Evolutionary conservation across 345 rosid species (phyloP).

Genomic region (Murraya paniculata): DNA sequence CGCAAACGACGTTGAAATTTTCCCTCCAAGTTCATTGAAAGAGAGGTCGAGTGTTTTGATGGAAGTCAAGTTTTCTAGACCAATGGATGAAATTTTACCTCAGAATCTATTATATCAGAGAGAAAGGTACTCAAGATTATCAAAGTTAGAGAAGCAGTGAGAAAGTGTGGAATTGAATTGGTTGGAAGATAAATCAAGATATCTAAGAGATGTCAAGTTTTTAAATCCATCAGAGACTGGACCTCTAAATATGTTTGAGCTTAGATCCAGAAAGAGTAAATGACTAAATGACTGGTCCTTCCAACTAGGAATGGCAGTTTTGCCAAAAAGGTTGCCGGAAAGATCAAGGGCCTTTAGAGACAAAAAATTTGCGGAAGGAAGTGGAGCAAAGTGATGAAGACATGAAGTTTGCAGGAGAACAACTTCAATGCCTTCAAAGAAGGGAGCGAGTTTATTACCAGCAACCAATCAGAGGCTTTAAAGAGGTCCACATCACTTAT

Average conservation of each 20-base stretch:
- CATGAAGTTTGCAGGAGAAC: not conserved
- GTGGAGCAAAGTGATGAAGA: not conserved
- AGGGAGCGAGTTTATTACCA: slow-evolving; percentile 14
- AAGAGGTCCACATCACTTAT: not conserved
- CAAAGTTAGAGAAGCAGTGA: slow-evolving; percentile 12
- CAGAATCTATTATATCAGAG: not conserved
- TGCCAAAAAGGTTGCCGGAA: not conserved
- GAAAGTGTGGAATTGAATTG: slow-evolving; percentile 22
- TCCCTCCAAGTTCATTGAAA: not conserved
- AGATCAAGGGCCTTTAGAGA: slow-evolving; percentile 29
- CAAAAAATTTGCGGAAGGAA: slow-evolving; percentile 5
- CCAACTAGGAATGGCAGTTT: no score
- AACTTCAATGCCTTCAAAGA: slow-evolving; percentile 12
- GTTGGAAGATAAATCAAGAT: slow-evolving; percentile 12
- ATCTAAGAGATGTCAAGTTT: slow-evolving; percentile 9
- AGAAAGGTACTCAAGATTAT: slow-evolving; percentile 16
- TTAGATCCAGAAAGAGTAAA: slow-evolving; percentile 16
- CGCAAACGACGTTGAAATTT: not conserved
- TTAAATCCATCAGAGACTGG: not conserved
- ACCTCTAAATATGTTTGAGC: not conserved
- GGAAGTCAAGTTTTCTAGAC: slow-evolving; percentile 21
- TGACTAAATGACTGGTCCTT: no score
- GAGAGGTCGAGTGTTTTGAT: slow-evolving; percentile 1
- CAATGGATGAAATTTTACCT: slow-evolving; percentile 16
- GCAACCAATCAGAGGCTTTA: not conserved